Evolutionary conservation across 139 green algal species (phyloP).

Genomic region (Chloropicon primus): DNA sequence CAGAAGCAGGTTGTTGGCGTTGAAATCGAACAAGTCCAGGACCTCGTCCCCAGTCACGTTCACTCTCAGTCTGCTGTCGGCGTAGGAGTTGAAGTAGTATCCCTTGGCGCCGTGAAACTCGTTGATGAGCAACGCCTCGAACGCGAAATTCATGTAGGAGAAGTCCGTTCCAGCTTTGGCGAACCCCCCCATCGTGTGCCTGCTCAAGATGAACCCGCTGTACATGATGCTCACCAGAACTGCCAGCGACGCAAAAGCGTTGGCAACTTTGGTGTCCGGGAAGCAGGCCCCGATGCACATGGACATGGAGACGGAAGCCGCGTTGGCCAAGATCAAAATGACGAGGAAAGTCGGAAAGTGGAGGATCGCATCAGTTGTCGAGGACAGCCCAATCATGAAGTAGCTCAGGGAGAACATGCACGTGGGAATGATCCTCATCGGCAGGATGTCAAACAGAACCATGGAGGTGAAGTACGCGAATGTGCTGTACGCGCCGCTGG

Average conservation of each 20-base stretch:
- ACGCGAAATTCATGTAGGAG: background rate
- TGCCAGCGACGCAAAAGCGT: constrained; percentile 25
- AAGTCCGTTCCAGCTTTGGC: background rate
- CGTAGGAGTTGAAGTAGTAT: background rate
- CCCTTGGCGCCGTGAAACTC: background rate
- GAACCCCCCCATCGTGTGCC: constrained; percentile 21
- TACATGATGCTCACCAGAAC: constrained; percentile 38
- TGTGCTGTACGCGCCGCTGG: constrained; percentile 40
- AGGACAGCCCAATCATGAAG: constrained; percentile 40
- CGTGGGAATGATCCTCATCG: constrained; percentile 48
- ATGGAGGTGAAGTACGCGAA: constrained; percentile 43
- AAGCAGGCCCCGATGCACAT: constrained; percentile 20
- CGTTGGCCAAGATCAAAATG: constrained; percentile 27
- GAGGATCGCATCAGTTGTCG: constrained; percentile 12
- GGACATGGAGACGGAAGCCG: constrained; percentile 10
- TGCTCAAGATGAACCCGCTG: constrained; percentile 44
- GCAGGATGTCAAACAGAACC: constrained; percentile 49
- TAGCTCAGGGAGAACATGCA: constrained; percentile 44
- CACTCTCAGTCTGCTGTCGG: background rate
- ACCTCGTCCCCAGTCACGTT: background rate
- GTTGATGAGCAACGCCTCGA: background rate
- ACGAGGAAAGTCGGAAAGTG: constrained; percentile 19
- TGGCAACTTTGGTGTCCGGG: constrained; percentile 18
- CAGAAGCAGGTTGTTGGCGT: background rate
- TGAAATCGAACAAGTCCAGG: background rate